Evolutionary conservation across 2,329 filamentous ascomycete genomes (phyloP).

Genomic region (Trichoderma sp.): DNA sequence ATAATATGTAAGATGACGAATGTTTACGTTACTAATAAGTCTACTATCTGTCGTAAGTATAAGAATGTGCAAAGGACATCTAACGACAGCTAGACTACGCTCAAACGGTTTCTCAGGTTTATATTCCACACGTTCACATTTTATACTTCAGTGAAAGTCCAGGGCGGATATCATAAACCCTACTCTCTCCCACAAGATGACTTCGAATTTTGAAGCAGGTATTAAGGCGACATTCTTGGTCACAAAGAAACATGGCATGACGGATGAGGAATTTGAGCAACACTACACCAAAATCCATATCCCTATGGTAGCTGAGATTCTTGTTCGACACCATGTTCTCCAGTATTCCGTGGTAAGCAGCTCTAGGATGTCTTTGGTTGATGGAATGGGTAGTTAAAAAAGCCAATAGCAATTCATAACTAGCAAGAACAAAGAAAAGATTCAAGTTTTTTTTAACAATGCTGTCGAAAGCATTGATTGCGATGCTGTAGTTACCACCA

Average conservation of each 20-base stretch:
- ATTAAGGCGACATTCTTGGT: background rate
- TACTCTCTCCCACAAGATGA: background rate
- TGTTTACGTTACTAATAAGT: too few species aligned
- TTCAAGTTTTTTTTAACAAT: background rate
- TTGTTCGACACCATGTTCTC: background rate
- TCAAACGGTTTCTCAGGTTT: too few species aligned
- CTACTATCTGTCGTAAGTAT: too few species aligned
- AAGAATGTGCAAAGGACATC: too few species aligned
- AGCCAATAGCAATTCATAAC: background rate
- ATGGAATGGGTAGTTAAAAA: background rate
- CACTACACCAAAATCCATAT: background rate
- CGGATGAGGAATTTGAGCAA: slow-evolving; percentile 2
- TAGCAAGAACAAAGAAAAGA: background rate
- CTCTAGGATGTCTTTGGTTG: background rate
- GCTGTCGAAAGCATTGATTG: background rate
- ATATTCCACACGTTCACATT: too few species aligned
- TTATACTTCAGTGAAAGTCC: background rate
- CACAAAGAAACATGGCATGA: slow-evolving; percentile 7
- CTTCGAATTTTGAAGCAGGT: background rate
- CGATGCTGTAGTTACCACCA: background rate
- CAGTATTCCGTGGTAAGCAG: background rate
- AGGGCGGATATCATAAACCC: background rate
- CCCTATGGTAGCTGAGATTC: background rate
- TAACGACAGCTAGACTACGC: too few species aligned
- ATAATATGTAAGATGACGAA: too few species aligned